Evolutionary conservation across 2,329 filamentous ascomycete genomes (phyloP).

Genomic region (Microdochium nivale): DNA sequence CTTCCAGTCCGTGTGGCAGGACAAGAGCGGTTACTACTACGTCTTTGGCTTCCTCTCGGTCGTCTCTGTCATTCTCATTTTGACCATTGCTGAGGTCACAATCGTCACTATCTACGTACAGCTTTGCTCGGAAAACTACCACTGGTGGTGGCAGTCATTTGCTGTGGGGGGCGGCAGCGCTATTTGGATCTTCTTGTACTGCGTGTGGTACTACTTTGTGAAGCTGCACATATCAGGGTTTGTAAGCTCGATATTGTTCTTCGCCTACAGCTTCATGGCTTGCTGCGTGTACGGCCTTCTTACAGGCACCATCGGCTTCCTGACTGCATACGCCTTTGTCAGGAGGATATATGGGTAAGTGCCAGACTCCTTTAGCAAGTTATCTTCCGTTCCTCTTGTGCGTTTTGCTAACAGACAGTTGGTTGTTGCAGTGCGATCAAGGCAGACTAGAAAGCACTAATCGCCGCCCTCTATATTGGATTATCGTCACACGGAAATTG

Average conservation of each 20-base stretch:
- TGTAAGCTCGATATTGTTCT: conserved; percentile 73
- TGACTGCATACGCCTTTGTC: conserved; percentile 78
- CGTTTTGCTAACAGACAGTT: conserved; percentile 7
- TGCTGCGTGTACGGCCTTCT: conserved; percentile 74
- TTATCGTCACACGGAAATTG: too few species aligned
- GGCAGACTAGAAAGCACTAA: conserved; percentile 27
- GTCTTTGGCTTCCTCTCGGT: conserved; percentile 79
- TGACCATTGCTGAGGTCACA: conserved; percentile 76
- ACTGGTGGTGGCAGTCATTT: conserved; percentile 93
- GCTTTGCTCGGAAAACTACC: conserved; percentile 77
- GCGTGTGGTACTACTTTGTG: conserved; percentile 73
- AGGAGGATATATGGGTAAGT: conserved; percentile 71
- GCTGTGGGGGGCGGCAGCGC: conserved; percentile 67
- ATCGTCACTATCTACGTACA: conserved; percentile 77
- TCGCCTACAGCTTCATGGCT: conserved; percentile 74
- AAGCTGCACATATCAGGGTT: conserved; percentile 77
- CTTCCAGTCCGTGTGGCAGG: conserved; percentile 81
- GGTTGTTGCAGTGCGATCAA: conserved; percentile 37
- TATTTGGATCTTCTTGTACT: conserved; percentile 76
- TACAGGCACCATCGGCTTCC: conserved; percentile 75
- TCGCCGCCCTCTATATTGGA: too few species aligned
- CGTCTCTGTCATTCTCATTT: conserved; percentile 60
- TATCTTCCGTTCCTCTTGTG: neutral
- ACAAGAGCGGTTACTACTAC: conserved; percentile 89
- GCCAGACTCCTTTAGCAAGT: neutral